Base-by-base conservation (phyloP, 1,139 yeast species). In the Lizanozyma gosingica region DNA sequence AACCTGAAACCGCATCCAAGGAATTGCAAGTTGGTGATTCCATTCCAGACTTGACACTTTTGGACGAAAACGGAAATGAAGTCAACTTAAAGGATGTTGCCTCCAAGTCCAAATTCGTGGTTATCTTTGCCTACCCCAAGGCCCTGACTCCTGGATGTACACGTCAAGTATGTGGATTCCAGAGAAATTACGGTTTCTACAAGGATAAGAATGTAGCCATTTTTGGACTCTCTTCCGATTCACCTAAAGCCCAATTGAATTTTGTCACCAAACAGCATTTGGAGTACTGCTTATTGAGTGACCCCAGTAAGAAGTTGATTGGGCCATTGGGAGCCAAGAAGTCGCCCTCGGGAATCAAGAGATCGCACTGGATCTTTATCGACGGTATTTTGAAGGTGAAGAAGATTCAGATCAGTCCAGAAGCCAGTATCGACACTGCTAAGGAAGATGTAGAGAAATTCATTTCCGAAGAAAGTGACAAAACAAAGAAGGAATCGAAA, bases 61-160 rank as follows among this genome's bases (percentile, higher is more conserved):
- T 67, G 43, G 80, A 85, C 55, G 90, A 88, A 59, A 82, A 83
- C 45, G 84, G 69, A n/a, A 63, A 76, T 35, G 71, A 69, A 16
- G 69, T 88, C 37, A 63, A 72, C 33, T 62, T 84, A 49, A 56
- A 52, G 18, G 67, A 74, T 15, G 63, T 72, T 15, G 77, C 80
- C 4, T 50, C 60, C 15, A 60, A 69, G 11, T 62, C 76, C 37
- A 73, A 72, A 43, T 69, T 75, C 39, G 63, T 82, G 51, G 72
- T 85, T 39, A 73, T 83, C 35, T 83, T 83, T 57, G 71, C 95
- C 14, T 92, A 88, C 56, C 97, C 98, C 41, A 83, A 75, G 55
- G 98, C 97, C 0, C 80, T 83, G 33, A 92, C 98, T 0, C 96
- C 97, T 1, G 97, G 97, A 2, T 90, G 97, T 61, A 88, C 94